Evolutionary conservation across 768 basidiomycete species (phyloP).

Genomic region (Phylloporus arenicola): DNA sequence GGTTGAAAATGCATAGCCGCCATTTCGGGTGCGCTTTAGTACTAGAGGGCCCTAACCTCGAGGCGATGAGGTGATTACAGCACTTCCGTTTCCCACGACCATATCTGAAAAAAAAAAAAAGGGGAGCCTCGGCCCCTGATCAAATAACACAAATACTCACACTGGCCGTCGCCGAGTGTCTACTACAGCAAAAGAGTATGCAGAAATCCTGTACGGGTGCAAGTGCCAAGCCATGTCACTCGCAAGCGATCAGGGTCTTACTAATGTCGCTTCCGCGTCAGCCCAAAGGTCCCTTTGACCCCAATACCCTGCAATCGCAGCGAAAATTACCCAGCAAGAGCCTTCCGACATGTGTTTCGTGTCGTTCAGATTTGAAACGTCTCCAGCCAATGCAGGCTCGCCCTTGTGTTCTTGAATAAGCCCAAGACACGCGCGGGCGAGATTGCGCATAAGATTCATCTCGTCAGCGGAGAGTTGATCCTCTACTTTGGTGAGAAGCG

Average conservation of each 20-base stretch:
- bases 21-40: not conserved
- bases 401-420: constrained; percentile 35
- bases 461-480: constrained; percentile 69
- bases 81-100: constrained; percentile 21
- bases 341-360: constrained; percentile 34
- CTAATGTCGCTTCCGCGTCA: constrained; percentile 59
- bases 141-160: constrained; percentile 1
- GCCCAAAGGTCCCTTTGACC: constrained; percentile 77
- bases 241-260: constrained; percentile 9
- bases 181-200: constrained; percentile 3
- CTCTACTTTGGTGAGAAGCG: constrained; percentile 64
- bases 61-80: no score
- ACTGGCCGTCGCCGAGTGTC: not conserved
- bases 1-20: constrained; percentile 7
- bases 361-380: constrained; percentile 1
- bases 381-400: constrained; percentile 13
- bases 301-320: constrained; percentile 64
- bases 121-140: not conserved
- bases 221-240: no score
- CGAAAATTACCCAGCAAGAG: constrained; percentile 72
- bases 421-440: constrained; percentile 64
- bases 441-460: constrained; percentile 66
- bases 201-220: no score
- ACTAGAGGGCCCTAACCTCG: not conserved
- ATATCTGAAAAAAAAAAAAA: not conserved